Evolutionary conservation across 306 rosid genomes (phyloP).

Genomic region (Trifolium dubium): DNA sequence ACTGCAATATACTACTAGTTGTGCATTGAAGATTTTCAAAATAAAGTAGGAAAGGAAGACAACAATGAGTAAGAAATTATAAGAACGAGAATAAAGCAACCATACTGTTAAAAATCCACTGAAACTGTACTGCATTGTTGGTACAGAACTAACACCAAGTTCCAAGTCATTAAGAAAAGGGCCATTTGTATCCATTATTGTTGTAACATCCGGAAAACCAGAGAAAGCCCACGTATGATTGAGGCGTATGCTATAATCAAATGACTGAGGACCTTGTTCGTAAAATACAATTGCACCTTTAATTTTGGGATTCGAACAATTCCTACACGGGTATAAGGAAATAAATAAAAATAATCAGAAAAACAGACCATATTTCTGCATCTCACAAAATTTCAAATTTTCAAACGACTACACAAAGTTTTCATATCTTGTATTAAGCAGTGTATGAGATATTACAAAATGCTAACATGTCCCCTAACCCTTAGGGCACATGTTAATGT

Average conservation of each 20-base stretch:
- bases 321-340: slow-evolving; percentile 59
- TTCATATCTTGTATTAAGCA: slow-evolving; percentile 17
- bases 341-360: slow-evolving; percentile 36
- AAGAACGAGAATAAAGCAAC: slow-evolving; percentile 41
- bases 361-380: slow-evolving; percentile 27
- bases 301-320: slow-evolving; percentile 82
- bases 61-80: slow-evolving; percentile 28
- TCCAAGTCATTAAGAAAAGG: slow-evolving; percentile 91
- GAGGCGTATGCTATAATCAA: slow-evolving; percentile 95
- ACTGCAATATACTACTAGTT: slow-evolving; percentile 17
- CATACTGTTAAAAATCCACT: slow-evolving; percentile 97
- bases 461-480: no score
- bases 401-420: slow-evolving; percentile 8
- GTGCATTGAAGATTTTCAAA: slow-evolving; percentile 16
- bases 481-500: no score
- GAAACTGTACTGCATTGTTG: slow-evolving; percentile 94
- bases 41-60: slow-evolving; percentile 3
- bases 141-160: slow-evolving; percentile 69
- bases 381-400: slow-evolving; percentile 23
- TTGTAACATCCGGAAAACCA: slow-evolving; percentile 88
- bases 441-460: no score
- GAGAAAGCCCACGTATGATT: slow-evolving; percentile 99
- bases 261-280: slow-evolving; percentile 80
- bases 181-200: slow-evolving; percentile 96
- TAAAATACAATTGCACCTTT: slow-evolving; percentile 90